Percentiles rank a stretch among this genome's conserved stretches.
Conservation (phyloP, 768 basidiomycete genomes). For the Trichaptum fuscoviolaceum region DNA sequence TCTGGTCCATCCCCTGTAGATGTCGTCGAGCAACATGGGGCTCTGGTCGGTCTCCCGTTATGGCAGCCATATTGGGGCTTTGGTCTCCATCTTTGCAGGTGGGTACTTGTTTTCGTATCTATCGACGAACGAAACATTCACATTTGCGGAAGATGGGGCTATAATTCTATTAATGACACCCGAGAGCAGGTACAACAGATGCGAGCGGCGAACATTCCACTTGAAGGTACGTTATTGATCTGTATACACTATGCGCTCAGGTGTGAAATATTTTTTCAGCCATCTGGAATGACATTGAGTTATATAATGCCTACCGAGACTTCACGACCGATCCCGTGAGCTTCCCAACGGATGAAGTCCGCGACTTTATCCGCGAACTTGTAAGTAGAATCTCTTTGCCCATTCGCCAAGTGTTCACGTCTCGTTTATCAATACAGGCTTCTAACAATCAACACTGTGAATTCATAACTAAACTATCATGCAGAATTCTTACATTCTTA, state of each 20-base stretch:
- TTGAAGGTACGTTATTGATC: constrained; percentile 47
- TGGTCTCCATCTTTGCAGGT: constrained; percentile 73
- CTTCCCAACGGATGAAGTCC: constrained; percentile 52
- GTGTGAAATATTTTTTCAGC: constrained; percentile 29
- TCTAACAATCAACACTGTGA: constrained; percentile 45
- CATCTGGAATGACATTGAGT: constrained; percentile 77
- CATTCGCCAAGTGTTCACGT: background rate
- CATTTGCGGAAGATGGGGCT: constrained; percentile 38
- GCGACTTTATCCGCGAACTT: constrained; percentile 48
- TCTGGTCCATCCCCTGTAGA: constrained; percentile 37
- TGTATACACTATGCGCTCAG: constrained; percentile 3
- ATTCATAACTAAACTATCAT: constrained; percentile 7
- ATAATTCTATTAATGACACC: constrained; percentile 49
- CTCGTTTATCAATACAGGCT: constrained; percentile 19
- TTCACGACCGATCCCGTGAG: constrained; percentile 63
- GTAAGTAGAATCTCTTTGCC: constrained; percentile 30
- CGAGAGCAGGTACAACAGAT: constrained; percentile 48
- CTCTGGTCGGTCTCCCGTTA: constrained; percentile 58
- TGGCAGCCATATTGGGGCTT: constrained; percentile 75
- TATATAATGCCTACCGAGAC: constrained; percentile 64
- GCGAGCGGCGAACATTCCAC: constrained; percentile 67
- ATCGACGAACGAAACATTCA: constrained; percentile 6
- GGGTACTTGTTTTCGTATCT: constrained; percentile 17
- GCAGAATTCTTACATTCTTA: constrained; percentile 1
- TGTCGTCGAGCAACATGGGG: constrained; percentile 71